Evolutionary conservation across 192 early-diverging fungal species (phyloP).

Genomic region (Funneliformis mosseae): DNA sequence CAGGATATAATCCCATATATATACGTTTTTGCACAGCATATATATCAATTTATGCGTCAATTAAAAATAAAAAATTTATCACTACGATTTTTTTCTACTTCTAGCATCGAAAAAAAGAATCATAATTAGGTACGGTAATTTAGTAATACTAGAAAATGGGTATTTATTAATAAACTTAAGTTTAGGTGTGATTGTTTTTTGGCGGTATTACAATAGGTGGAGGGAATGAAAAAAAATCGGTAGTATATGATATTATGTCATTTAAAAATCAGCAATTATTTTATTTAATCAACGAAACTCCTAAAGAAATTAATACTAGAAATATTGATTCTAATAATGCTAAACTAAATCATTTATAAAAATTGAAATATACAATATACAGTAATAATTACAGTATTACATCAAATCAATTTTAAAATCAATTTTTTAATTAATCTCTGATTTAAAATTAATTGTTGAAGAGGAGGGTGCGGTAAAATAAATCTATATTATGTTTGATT

Average conservation of each 20-base stretch:
- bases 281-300: not conserved
- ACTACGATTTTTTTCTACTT: not conserved
- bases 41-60: not conserved
- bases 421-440: not conserved
- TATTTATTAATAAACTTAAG: not conserved
- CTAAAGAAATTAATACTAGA: not conserved
- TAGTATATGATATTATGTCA: not conserved
- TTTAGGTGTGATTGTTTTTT: not conserved
- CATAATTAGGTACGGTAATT: not conserved
- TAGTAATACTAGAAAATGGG: not conserved
- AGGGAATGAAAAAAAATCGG: not conserved
- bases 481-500: not conserved
- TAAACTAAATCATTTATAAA: not conserved
- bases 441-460: not conserved
- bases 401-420: too few species aligned
- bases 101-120: not conserved
- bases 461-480: not conserved
- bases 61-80: not conserved
- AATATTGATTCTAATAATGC: not conserved
- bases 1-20: not conserved
- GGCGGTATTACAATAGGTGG: not conserved
- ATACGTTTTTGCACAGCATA: not conserved
- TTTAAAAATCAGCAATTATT: not conserved
- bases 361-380: too few species aligned
- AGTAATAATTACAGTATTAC: too few species aligned